phyloP scores from a whole-genome alignment of 352 stramenopile species.

The Pythium phragmitis region DNA sequence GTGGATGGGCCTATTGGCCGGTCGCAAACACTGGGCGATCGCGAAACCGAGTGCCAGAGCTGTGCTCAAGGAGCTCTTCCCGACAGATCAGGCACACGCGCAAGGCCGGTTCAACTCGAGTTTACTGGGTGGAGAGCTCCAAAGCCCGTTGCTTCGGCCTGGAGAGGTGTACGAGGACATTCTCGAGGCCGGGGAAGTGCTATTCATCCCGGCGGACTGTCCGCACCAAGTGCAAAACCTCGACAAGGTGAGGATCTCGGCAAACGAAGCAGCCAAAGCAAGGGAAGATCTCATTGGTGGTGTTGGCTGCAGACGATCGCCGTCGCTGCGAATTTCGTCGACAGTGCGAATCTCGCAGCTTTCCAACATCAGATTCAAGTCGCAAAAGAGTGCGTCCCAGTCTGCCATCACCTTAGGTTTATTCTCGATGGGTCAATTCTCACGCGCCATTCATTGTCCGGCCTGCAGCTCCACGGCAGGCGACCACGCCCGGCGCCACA shows the following conservation, averaged over 20 bases:
- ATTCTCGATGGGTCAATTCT: not conserved
- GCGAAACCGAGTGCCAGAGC: constrained; percentile 29
- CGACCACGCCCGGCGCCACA: constrained; percentile 7
- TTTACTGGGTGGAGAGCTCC: constrained; percentile 17
- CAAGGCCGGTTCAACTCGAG: constrained; percentile 29
- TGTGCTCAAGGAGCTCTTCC: constrained; percentile 29
- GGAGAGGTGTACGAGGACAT: constrained; percentile 36
- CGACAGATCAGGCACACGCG: constrained; percentile 5
- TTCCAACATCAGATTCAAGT: not conserved
- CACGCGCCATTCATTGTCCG: not conserved
- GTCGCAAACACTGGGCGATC: constrained; percentile 40
- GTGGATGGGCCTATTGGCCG: constrained; percentile 38
- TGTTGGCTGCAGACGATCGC: constrained; percentile 31
- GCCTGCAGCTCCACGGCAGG: constrained; percentile 7
- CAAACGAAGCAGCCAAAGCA: not conserved
- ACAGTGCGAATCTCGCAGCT: constrained; percentile 3
- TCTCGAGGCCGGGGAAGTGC: constrained; percentile 34
- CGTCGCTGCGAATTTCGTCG: constrained; percentile 24
- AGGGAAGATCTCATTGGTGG: not conserved
- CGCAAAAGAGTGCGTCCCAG: constrained; percentile 10
- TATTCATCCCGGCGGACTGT: constrained; percentile 36
- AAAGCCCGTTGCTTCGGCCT: constrained; percentile 13
- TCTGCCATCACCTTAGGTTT: not conserved
- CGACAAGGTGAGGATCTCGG: constrained; percentile 25
- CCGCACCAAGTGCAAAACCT: constrained; percentile 44